Evolutionary conservation across 2,329 filamentous ascomycete genomes (phyloP).

Genomic region (Lachnellula subtilissima): DNA sequence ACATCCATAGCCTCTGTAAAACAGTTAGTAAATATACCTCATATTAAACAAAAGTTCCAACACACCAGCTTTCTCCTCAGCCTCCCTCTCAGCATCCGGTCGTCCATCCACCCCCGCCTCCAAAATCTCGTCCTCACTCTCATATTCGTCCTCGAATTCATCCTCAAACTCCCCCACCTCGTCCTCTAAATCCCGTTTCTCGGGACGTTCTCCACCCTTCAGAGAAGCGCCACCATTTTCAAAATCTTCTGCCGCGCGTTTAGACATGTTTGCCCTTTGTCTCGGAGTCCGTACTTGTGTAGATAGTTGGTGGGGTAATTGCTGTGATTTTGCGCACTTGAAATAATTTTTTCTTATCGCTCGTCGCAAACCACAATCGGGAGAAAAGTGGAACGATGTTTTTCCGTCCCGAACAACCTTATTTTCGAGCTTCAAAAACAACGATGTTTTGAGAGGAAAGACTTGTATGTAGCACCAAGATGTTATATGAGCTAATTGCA

Average conservation of each 20-base stretch:
- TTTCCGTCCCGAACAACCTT: background rate
- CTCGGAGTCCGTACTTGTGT: background rate
- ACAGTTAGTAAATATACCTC: conserved; percentile 16
- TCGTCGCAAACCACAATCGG: background rate
- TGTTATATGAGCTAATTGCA: conserved; percentile 98
- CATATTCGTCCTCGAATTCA: conserved; percentile 88
- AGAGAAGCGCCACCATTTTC: conserved; percentile 45
- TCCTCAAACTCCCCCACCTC: conserved; percentile 85
- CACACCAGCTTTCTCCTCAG: conserved; percentile 72
- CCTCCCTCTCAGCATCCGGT: conserved; percentile 87
- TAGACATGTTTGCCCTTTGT: conserved; percentile 45
- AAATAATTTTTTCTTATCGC: conserved; percentile 11
- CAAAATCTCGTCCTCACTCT: conserved; percentile 87
- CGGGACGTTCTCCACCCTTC: conserved; percentile 57
- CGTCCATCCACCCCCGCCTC: conserved; percentile 92
- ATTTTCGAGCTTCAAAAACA: background rate
- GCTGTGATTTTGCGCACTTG: background rate
- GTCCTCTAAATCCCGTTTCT: conserved; percentile 60
- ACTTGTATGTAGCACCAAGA: conserved; percentile 40
- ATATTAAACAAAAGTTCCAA: conserved; percentile 12
- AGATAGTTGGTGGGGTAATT: background rate
- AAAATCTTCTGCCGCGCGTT: conserved; percentile 49
- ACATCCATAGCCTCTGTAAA: conserved; percentile 76
- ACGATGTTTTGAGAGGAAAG: background rate
- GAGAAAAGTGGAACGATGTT: background rate